Evolutionary conservation across 2,329 filamentous ascomycete species (phyloP).

Genomic region (Pseudocercospora musae): DNA sequence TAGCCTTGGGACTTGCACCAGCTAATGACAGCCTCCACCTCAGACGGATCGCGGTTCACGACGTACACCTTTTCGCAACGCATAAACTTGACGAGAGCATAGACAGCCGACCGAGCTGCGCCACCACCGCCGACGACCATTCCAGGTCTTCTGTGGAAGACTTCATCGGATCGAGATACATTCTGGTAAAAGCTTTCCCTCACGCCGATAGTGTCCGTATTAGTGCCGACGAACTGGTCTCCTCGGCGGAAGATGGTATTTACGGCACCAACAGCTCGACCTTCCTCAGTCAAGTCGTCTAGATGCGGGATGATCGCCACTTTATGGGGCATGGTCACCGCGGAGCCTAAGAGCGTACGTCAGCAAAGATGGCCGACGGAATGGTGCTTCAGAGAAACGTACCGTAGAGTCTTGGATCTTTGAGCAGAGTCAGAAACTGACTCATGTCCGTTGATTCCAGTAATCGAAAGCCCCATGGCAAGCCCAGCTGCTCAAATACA

Average conservation of each 20-base stretch:
- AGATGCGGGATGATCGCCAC: constrained; percentile 70
- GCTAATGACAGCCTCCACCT: constrained; percentile 64
- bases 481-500: constrained; percentile 49
- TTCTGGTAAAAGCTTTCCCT: constrained; percentile 63
- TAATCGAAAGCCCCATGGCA: constrained; percentile 53
- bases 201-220: constrained; percentile 78
- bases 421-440: constrained; percentile 48
- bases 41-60: constrained; percentile 67
- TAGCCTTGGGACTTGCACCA: constrained; percentile 62
- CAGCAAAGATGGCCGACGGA: constrained; percentile 1
- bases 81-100: constrained; percentile 69
- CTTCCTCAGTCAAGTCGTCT: constrained; percentile 70
- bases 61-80: constrained; percentile 68
- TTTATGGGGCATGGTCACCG: constrained; percentile 83
- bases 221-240: constrained; percentile 62
- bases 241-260: constrained; percentile 71
- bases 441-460: constrained; percentile 46
- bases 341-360: constrained; percentile 51
- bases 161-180: constrained; percentile 41
- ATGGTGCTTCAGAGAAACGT: constrained; percentile 18
- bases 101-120: constrained; percentile 73
- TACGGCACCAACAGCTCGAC: constrained; percentile 69
- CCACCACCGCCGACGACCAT: constrained; percentile 76
- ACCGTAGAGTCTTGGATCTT: constrained; percentile 62
- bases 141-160: constrained; percentile 60